Base-by-base conservation (phyloP, 2,329 filamentous ascomycete genomes). In the Mollisiaceae sp. region DNA sequence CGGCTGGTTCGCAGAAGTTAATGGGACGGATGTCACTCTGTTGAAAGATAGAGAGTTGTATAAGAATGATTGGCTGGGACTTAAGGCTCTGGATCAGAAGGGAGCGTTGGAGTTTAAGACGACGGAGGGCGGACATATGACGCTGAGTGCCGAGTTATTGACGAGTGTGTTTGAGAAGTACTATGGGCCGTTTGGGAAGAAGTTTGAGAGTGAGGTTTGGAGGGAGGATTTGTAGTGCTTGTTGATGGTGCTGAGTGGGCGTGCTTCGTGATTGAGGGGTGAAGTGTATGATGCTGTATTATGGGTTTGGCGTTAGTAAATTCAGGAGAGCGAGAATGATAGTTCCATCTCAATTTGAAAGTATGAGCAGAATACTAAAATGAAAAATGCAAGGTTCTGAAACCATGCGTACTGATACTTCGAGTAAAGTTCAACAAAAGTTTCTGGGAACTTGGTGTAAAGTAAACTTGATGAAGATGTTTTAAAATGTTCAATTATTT, bases 1-100 rank as follows among this genome's bases (percentile, higher is more conserved):
- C 47, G 85, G 90, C 5, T 97, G 93, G 91, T 99, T 98, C 77
- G 87, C 89, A 45, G 93, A 98, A 77, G 90, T 95, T 57, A 93
- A 95, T 77, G 82, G 82, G 39, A 91, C 88, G 3, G 84, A 88
- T 67, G 82, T 88, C 24, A 91, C 87, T 55, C 84, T 84, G 18
- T 79, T 99, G 76, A 83, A 86, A 70, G 85, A 93, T 60, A 83
- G 92, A 65, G 77, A 79, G 35, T 82, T 98, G 1, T 99, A 97
- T 78, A 86, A 85, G 71, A 90, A 98, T 79, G 94, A 99, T 80
- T 99, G 95, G 95, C 81, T 99, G 35, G 95, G 95, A 0, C 81
- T 99, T 77, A 91, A 86, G 77, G 80, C 81, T 72, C 80, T 99
- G 74, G 94, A 97, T 79, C 81, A 89, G 77, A 91, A 91, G 80